A percentile compares a stretch with the other conserved stretches of the same genome.
Evolutionary conservation across 73 alveolate genomes (phyloP).

Genomic region (Symbiodinium natans): DNA sequence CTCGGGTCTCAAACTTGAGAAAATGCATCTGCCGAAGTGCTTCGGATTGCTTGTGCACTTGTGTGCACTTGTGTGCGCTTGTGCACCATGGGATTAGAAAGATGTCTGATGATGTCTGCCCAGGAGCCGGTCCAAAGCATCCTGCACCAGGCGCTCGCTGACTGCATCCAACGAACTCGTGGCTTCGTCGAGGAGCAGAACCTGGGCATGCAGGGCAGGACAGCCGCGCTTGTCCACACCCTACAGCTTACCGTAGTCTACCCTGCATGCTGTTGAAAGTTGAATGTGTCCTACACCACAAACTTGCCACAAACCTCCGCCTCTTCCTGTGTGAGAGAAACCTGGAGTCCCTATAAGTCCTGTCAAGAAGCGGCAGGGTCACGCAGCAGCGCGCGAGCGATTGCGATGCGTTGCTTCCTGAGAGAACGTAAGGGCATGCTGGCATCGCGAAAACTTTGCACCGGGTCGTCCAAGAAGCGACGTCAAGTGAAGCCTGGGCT

Average conservation of each 20-base stretch:
- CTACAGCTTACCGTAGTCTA: no score
- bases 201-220: conserved; percentile 21
- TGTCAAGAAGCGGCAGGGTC: conserved; percentile 33
- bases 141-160: conserved; percentile 88
- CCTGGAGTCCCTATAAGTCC: no score
- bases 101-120: neutral
- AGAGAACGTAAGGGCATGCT: neutral
- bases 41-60: no score
- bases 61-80: no score
- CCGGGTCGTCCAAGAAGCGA: neutral
- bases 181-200: conserved; percentile 89
- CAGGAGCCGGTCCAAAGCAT: conserved; percentile 69
- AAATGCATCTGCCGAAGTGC: neutral
- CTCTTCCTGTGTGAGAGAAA: no score
- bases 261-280: no score
- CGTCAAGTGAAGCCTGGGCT: neutral
- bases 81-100: neutral
- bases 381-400: conserved; percentile 80
- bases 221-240: no score
- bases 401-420: conserved; percentile 93
- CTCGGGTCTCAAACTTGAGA: neutral
- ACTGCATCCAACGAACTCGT: conserved; percentile 89
- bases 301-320: no score
- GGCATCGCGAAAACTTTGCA: neutral
- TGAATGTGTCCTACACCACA: no score